Evolutionary conservation across 192 early-diverging fungal species (phyloP), one percentile per base, ranked within the genome.

Genomic region (Umbelopsis ramanniana): DNA sequence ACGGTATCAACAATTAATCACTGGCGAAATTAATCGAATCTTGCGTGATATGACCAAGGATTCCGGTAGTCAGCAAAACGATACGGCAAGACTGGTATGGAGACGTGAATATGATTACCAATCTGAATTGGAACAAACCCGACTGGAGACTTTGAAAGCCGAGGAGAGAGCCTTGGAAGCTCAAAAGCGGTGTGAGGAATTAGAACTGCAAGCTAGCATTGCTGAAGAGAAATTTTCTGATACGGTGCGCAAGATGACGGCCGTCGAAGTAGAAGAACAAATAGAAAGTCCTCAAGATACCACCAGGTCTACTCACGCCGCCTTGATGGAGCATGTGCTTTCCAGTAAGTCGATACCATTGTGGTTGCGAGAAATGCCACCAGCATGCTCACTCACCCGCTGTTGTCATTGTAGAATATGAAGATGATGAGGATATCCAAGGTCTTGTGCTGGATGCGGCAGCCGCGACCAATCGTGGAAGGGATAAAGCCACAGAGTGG

Each of bases 21-120:
- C 93, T 12, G 85, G 86, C 50, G 93, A 94, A 70, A 93, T 94
- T 55, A 94, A 94, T 76, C 86, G 91, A 70, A 93, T 94, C 57
- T 79, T 94, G 66, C 83, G 92, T 26, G 93, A 94, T 52, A 74
- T 93, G 77, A 86, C 83, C 67, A 91, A 85, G 50, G 72, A 73
- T n/a, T 60, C 66, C 21, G 69, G 55, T 35, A 69, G 66, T 5
- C 74, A 75, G 11, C 66, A 74, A 6, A 67, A 79, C 8, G 52
- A 79, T 29, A 67, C 35, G 19, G 67, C 54, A 47, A 67, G 63
- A 14, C 69, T 72, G 0, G 73, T 81, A 26, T 81, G 79, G 79
- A 67, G 79, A 52, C 73, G 79, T 11, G 79, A 81, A 54, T 74
- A 66, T 26, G 79, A 81, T 57, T 75, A 77, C 10, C 60, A 67